Base-by-base conservation (phyloP, 2,329 filamentous ascomycete genomes). In the Trichoderma cornu-damae region DNA sequence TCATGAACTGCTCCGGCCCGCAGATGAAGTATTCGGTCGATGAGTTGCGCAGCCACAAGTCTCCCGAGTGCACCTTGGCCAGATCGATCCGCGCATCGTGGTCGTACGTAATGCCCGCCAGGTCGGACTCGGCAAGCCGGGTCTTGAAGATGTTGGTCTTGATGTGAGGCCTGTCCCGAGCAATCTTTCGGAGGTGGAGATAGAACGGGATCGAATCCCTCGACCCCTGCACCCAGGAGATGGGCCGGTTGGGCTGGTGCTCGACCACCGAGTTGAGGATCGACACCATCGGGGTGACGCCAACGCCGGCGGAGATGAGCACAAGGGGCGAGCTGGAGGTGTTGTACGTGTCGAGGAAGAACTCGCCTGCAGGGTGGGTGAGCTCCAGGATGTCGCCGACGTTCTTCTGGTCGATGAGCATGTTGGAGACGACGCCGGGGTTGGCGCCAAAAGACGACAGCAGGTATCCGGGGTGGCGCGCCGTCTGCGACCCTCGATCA, bases 361-460 rank as follows among this genome's bases (percentile, higher is more conserved):
- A 84, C 64, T 85, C 81, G 40, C 84, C 84, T 3, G 75, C 77
- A 0, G 88, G 88, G 66, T 89, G 86, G 3, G 85, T 85, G 9
- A 90, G 73, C 61, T 86, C 76, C 8, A 91, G 67, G 0, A 76
- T 65, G 65, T 88, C 85, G 38, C 87, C 87, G 40, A 80, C 78
- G 1, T 78, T 72, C 67, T 84, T 80, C 16, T 74, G 71, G 61
- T 85, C 80, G 66, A 90, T 83, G 34, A 91, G 75, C 38, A 87
- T 73, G 66, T 89, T 90, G 49, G 86, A 89, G 16, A 91, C 79
- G 59, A 84, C 79, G 24, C 88, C 87, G 0, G 83, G 80, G 63
- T 83, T 77, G 18, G 77, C 70, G 59, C 69, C 65, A 56, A 68
- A 59, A 70, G 26, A 61, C 61, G 11, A 69, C 46, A 11, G 63